Evolutionary conservation across 106 monocot genomes (phyloP).

Genomic region (Allium cepa): DNA sequence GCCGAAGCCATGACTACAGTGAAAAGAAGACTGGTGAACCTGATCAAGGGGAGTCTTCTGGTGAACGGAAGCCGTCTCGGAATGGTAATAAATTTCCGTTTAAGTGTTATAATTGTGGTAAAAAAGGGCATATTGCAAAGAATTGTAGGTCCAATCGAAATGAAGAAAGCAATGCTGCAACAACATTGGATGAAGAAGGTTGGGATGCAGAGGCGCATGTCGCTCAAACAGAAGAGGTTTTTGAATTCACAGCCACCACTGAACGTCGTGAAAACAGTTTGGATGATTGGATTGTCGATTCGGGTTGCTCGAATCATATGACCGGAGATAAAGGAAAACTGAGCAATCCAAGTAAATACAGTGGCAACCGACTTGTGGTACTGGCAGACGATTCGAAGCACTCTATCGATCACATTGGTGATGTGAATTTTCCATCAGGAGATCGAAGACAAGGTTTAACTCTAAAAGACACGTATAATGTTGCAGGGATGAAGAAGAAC

Average conservation of each 20-base stretch:
- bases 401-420: too few species aligned
- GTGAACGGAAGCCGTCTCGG: background rate
- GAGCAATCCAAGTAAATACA: too few species aligned
- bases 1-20: background rate
- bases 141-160: background rate
- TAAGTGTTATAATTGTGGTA: background rate
- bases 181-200: background rate
- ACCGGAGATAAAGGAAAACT: background rate
- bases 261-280: background rate
- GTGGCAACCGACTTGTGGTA: too few species aligned
- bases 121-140: background rate
- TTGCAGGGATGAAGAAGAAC: constrained; percentile 1
- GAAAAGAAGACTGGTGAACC: background rate
- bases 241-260: background rate
- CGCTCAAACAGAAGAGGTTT: background rate
- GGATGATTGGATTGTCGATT: background rate
- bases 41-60: background rate
- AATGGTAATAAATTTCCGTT: too few species aligned
- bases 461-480: background rate
- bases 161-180: background rate
- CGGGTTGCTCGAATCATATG: background rate
- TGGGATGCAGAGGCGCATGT: background rate
- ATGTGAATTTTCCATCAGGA: too few species aligned
- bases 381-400: too few species aligned
- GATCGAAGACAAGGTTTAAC: background rate